phyloP scores from a whole-genome alignment of 2,329 filamentous ascomycete genomes.

The Colletotrichum truncatum region DNA sequence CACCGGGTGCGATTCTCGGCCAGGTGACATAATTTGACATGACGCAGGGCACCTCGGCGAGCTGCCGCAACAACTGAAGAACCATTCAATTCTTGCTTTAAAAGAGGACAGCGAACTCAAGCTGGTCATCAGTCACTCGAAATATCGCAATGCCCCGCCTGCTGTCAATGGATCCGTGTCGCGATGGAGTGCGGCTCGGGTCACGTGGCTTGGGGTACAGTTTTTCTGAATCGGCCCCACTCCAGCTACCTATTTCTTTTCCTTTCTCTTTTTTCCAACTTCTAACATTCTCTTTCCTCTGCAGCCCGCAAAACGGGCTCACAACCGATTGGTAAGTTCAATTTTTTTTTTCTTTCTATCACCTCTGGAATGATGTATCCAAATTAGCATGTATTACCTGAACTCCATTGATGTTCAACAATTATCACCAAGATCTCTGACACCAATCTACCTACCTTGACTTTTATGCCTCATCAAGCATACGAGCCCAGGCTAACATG shows the following conservation, averaged over 20 bases:
- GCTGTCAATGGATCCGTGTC: background rate
- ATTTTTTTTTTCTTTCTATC: conserved; percentile 30
- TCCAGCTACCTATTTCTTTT: background rate
- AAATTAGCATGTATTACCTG: conserved; percentile 68
- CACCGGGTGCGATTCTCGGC: background rate
- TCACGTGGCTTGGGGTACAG: background rate
- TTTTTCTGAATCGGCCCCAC: background rate
- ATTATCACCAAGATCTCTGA: conserved; percentile 82
- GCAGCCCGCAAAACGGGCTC: conserved; percentile 15
- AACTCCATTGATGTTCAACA: conserved; percentile 63
- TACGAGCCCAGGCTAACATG: conserved; percentile 33
- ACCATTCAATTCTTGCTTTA: no score
- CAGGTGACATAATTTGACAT: background rate
- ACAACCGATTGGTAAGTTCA: conserved; percentile 30
- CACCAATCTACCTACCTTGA: conserved; percentile 38
- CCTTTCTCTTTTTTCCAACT: background rate
- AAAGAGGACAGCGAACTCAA: no score
- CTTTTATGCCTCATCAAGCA: conserved; percentile 14
- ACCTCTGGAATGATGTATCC: conserved; percentile 58
- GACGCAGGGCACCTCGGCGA: background rate
- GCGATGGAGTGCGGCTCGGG: background rate
- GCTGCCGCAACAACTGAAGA: background rate
- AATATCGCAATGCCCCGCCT: background rate
- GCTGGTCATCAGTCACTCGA: no score
- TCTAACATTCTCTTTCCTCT: background rate